Percentiles rank a stretch among this genome's conserved stretches.
Evolutionary conservation across 1,139 yeast species (phyloP).

Genomic region (Pichia sp.): DNA sequence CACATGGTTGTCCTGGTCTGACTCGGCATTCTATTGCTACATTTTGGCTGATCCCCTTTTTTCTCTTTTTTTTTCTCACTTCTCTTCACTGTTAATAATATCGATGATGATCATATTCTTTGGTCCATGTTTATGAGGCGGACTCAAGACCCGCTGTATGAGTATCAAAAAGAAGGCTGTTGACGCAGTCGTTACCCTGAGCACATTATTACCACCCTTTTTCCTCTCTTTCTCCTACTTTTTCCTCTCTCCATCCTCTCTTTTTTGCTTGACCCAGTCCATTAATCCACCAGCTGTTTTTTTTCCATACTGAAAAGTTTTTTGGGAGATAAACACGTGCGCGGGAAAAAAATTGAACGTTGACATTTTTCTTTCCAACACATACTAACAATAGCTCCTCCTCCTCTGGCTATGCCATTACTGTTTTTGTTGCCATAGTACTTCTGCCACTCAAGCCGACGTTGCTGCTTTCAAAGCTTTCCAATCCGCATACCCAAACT

Average conservation of each 20-base stretch:
- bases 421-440: constrained; percentile 37
- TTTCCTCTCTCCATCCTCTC: neutral
- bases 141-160: constrained; percentile 90
- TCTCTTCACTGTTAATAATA: constrained; percentile 3
- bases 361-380: neutral
- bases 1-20: neutral
- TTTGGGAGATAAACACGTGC: neutral
- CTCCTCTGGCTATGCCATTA: neutral
- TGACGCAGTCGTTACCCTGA: constrained; percentile 21
- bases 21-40: neutral
- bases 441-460: constrained; percentile 92
- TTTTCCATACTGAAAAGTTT: neutral
- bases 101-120: constrained; percentile 62
- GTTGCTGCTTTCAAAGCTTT: constrained; percentile 92
- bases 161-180: constrained; percentile 51
- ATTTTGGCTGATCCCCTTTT: neutral
- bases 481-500: constrained; percentile 89
- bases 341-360: neutral
- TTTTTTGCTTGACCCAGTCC: neutral
- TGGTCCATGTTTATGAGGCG: constrained; percentile 98
- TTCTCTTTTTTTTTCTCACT: constrained; percentile 6
- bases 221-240: neutral
- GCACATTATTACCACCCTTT: neutral
- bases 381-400: neutral
- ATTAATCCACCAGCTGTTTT: neutral